Evolutionary conservation across 768 basidiomycete species (phyloP), one percentile per base, ranked within the genome.

Genomic region (Collybiopsis confluens): DNA sequence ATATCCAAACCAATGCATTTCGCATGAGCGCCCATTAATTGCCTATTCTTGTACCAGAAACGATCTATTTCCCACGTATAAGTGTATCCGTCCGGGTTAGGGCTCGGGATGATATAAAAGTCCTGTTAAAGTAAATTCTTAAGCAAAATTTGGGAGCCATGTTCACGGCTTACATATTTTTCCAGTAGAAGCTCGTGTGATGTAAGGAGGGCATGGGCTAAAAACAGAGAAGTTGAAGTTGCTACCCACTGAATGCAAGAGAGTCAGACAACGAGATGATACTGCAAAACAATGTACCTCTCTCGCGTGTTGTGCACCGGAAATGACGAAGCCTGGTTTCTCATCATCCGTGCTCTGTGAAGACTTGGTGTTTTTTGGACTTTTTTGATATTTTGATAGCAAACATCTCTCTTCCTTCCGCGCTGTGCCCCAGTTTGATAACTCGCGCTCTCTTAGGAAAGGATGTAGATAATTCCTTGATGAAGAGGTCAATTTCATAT

Each of bases 21-120:
- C 16, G 71, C 65, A 23, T 71, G 66, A 0, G 78, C 70, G 13
- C 74, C 75, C 24, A 82, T 60, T 9, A 72, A 66, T 61, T 86
- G 81, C 3, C 86, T 80, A 54, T 84, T 90, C 69, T 90, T 90
- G 71, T 87, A 86, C 85, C 88, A 89, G 56, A 83, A 81, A 0
- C 88, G 79, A 54, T 90, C 85, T 1, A 51, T 62, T 55, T 81
- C 77, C 83, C 89, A 88, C 7, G 87, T 88, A 59, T 87, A 86
- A 0, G 75, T 77, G 61, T 92, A 90, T 18, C 87, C 87, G 58
- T 88, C 85, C 2, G 85, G 85, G 61, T 87, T 86, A 0, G 84
- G 80, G 0, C 78, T 70, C 0, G 86, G 85, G 26, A 89, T 70
- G 58, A 90, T 79, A 57, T 86, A 78, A 62, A 89, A 85, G 50